Conservation (phyloP, 345 rosid genomes). For the Eucalyptus leucophloia region DNA sequence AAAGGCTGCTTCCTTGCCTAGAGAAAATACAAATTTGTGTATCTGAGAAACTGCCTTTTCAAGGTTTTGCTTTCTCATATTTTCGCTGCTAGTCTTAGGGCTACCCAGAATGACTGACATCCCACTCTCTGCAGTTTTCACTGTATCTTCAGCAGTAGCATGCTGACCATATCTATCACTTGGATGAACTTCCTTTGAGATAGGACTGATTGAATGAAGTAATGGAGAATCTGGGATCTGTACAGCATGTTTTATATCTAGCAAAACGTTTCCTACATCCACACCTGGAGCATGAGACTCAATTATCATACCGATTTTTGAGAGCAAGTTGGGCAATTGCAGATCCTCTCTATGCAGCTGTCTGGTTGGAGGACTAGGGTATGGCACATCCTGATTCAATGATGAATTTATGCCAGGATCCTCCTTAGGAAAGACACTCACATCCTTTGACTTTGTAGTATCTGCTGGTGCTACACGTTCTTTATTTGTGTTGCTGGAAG, state of each 20-base stretch:
- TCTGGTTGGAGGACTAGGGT: neutral
- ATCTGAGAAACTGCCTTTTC: slow-evolving; percentile 50
- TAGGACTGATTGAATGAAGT: neutral
- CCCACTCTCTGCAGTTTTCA: slow-evolving; percentile 14
- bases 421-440: neutral
- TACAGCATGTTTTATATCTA: slow-evolving; percentile 40
- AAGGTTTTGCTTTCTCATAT: slow-evolving; percentile 33
- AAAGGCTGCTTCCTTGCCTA: slow-evolving; percentile 52
- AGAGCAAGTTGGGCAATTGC: slow-evolving; percentile 29
- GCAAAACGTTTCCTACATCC: slow-evolving; percentile 39
- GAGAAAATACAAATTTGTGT: slow-evolving; percentile 50
- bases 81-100: slow-evolving; percentile 10
- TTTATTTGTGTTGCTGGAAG: slow-evolving; percentile 1
- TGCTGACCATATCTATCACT: slow-evolving; percentile 7
- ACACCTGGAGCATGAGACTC: slow-evolving; percentile 42
- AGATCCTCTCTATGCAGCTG: slow-evolving; percentile 9
- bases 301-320: slow-evolving; percentile 42
- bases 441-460: neutral
- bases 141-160: slow-evolving; percentile 11
- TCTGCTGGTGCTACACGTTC: slow-evolving; percentile 5
- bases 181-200: neutral
- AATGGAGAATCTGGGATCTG: slow-evolving; percentile 27
- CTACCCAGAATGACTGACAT: neutral
- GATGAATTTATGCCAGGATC: neutral
- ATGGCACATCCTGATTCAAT: neutral